Evolutionary conservation across 768 basidiomycete species (phyloP).

Genomic region (Trametopsis cervina): DNA sequence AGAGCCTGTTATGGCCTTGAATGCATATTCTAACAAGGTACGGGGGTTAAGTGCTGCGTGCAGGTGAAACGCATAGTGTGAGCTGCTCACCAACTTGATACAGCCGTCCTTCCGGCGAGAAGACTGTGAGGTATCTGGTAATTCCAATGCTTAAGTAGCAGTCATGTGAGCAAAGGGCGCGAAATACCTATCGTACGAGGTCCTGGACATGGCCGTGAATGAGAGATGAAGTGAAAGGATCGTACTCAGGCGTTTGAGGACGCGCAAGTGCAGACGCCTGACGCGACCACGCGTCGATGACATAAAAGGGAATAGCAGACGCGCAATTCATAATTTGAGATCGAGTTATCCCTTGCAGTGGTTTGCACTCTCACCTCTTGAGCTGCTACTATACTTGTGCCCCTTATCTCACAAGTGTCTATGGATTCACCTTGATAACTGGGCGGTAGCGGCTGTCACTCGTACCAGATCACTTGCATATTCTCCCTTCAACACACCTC

Average conservation of each 20-base stretch:
- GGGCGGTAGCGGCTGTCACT: too few relatives aligned
- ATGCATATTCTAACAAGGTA: conserved; percentile 80
- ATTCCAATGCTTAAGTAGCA: background rate
- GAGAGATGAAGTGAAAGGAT: conserved; percentile 13
- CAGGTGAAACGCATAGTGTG: too few relatives aligned
- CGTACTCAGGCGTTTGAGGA: conserved; percentile 43
- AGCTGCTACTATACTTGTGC: too few relatives aligned
- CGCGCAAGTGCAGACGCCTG: conserved; percentile 41
- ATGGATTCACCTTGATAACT: too few relatives aligned
- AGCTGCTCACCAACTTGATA: conserved; percentile 95
- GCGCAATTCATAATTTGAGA: too few relatives aligned
- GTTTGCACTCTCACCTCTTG: too few relatives aligned
- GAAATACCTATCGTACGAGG: conserved; percentile 81
- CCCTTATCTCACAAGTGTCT: too few relatives aligned
- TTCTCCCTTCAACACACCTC: too few relatives aligned
- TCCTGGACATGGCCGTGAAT: conserved; percentile 67
- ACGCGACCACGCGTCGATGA: conserved; percentile 14
- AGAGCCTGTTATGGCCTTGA: conserved; percentile 97
- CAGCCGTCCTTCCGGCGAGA: conserved; percentile 93
- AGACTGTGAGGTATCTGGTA: conserved; percentile 85
- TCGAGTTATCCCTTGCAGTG: too few relatives aligned
- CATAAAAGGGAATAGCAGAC: conserved; percentile 4
- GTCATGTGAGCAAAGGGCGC: background rate
- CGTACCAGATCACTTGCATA: too few relatives aligned
- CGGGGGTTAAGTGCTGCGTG: background rate